Percentiles rank a stretch among this genome's conserved stretches.
These are phyloP conservation scores for Garcia nutans DNA, from an alignment of 345 rosid species.

Conservation along the genomic window DNA sequence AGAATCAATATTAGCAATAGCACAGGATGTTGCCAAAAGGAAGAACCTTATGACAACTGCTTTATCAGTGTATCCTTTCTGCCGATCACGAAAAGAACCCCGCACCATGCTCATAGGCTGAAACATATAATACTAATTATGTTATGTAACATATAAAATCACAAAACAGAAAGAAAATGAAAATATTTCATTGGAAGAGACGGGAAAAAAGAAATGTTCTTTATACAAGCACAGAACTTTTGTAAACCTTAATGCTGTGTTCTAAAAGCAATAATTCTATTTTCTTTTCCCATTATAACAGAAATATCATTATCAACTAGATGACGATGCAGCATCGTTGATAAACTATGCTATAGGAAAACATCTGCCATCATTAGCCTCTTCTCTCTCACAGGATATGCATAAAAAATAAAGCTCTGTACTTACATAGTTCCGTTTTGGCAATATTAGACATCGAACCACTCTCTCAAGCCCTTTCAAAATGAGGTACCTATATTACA, in stretches of 20 bases:
- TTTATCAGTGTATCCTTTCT: slow-evolving; percentile 81
- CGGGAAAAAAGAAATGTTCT: no score
- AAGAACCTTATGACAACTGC: slow-evolving; percentile 83
- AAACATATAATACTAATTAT: slow-evolving; percentile 34
- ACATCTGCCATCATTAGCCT: background rate
- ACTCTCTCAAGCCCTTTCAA: slow-evolving; percentile 96
- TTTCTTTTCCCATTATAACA: background rate
- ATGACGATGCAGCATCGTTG: background rate
- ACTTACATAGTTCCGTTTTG: slow-evolving; percentile 92
- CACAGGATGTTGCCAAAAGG: background rate
- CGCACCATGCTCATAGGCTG: slow-evolving; percentile 91
- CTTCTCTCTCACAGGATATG: background rate
- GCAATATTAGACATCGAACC: slow-evolving; percentile 75
- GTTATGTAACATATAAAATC: slow-evolving; percentile 19
- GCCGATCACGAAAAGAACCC: slow-evolving; percentile 74
- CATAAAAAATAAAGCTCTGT: background rate
- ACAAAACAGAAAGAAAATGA: slow-evolving; percentile 7
- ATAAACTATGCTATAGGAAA: background rate
- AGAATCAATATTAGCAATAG: background rate
- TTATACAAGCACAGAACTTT: background rate
- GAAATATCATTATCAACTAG: background rate
- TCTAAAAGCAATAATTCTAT: background rate
- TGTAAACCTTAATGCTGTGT: background rate
- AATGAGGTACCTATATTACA: slow-evolving; percentile 64
- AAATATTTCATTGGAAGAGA: background rate